Evolutionary conservation across 2,329 filamentous ascomycete genomes (phyloP).

Genomic region (Aspergillus pseudoglaucus): DNA sequence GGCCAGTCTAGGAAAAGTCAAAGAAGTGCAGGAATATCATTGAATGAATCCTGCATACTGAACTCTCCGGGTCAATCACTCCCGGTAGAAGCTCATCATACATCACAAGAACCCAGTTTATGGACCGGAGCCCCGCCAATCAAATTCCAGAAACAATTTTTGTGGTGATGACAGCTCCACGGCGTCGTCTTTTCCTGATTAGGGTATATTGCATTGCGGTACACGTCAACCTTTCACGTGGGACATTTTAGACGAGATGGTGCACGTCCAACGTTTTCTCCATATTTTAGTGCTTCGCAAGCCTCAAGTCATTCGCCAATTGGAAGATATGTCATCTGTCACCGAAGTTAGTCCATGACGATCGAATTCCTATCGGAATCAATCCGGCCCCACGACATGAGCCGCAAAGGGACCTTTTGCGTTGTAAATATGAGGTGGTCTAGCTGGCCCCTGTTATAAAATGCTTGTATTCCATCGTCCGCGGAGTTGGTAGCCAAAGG

Average conservation of each 20-base stretch:
- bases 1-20: not conserved
- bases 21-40: not conserved
- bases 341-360: too few relatives aligned
- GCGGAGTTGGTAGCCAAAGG: not conserved
- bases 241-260: not conserved
- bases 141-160: constrained; percentile 27
- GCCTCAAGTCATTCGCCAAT: too few relatives aligned
- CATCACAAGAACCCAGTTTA: constrained; percentile 11
- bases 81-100: not conserved
- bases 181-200: not conserved
- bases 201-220: not conserved
- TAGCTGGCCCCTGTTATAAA: too few relatives aligned
- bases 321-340: too few relatives aligned
- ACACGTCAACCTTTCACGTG: not conserved
- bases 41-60: not conserved
- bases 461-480: too few relatives aligned
- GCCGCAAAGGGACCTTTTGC: too few relatives aligned
- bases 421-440: too few relatives aligned
- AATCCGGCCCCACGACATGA: too few relatives aligned
- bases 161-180: constrained; percentile 18
- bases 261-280: too few relatives aligned
- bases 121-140: constrained; percentile 26
- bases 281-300: too few relatives aligned
- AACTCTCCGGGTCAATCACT: not conserved
- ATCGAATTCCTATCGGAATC: too few relatives aligned